These are phyloP conservation scores for Sphagnum contortum DNA, from an alignment of 225 moss, liverwort and hornwort genomes.

Conservation along the genomic window DNA sequence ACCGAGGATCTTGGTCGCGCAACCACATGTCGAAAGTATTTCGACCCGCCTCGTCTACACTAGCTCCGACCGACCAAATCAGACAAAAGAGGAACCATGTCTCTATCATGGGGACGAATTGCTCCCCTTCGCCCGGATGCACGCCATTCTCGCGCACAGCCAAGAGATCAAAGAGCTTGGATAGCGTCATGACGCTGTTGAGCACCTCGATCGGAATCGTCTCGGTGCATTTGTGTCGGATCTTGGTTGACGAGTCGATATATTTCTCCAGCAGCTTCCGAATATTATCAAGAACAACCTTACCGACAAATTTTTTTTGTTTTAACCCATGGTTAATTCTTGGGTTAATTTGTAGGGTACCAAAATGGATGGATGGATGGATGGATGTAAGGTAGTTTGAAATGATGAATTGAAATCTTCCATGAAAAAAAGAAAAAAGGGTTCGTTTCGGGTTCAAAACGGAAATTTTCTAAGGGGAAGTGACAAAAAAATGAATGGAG, in stretches of 20 bases:
- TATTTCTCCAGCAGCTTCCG: slow-evolving; percentile 49
- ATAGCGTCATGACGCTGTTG: slow-evolving; percentile 66
- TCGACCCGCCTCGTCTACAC: slow-evolving; percentile 65
- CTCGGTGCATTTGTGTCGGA: slow-evolving; percentile 56
- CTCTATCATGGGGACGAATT: slow-evolving; percentile 54
- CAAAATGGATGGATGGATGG: too few species aligned
- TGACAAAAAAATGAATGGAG: too few species aligned
- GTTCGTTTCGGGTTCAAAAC: too few species aligned
- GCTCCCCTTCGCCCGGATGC: slow-evolving; percentile 61
- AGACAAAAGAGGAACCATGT: slow-evolving; percentile 78
- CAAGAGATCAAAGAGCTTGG: slow-evolving; percentile 53
- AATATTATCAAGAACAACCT: slow-evolving; percentile 40
- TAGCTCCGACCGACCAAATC: slow-evolving; percentile 73
- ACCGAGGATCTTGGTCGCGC: slow-evolving; percentile 72
- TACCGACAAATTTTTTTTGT: too few species aligned
- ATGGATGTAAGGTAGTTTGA: too few species aligned
- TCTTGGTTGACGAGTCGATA: slow-evolving; percentile 47
- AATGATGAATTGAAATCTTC: too few species aligned
- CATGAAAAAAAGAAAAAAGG: too few species aligned
- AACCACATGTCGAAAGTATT: slow-evolving; percentile 58
- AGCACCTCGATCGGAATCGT: slow-evolving; percentile 60
- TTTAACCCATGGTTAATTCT: too few species aligned
- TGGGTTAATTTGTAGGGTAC: too few species aligned
- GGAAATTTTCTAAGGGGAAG: neutral
- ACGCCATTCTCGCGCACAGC: slow-evolving; percentile 60